Percentiles rank a stretch among this genome's conserved stretches.
Evolutionary conservation across 371 early-diverging fungal genomes (phyloP).

Genomic region (Saksenaea vasiformis): DNA sequence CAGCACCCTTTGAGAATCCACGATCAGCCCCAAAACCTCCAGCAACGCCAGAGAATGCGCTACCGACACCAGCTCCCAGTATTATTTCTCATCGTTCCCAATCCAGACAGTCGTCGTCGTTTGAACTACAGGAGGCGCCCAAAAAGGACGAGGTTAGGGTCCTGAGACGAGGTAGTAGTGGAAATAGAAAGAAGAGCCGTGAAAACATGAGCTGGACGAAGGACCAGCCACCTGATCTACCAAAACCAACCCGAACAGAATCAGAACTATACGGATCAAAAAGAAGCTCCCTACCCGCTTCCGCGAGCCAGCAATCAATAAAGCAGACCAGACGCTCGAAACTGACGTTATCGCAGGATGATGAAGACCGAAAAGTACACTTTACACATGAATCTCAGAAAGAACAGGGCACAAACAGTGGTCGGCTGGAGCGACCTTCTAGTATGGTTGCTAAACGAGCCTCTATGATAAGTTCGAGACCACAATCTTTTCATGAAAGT

Average conservation of each 20-base stretch:
- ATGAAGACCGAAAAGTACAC: slow-evolving; percentile 10
- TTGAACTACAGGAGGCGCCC: neutral
- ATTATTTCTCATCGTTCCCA: slow-evolving; percentile 9
- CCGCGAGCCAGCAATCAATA: neutral
- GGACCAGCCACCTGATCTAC: neutral
- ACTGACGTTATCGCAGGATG: neutral
- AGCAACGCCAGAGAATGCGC: slow-evolving; percentile 1
- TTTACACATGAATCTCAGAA: neutral
- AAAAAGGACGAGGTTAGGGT: slow-evolving; percentile 11
- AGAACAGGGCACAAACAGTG: neutral
- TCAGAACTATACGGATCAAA: neutral
- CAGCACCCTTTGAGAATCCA: slow-evolving; percentile 34
- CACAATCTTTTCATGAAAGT: slow-evolving; percentile 39
- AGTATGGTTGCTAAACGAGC: slow-evolving; percentile 33
- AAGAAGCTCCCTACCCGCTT: neutral
- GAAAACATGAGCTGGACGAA: slow-evolving; percentile 23
- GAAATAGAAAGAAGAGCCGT: slow-evolving; percentile 35
- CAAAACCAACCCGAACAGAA: neutral
- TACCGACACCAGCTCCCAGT: slow-evolving; percentile 12
- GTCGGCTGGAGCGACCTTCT: slow-evolving; percentile 22
- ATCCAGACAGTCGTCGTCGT: neutral
- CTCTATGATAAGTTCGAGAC: slow-evolving; percentile 27
- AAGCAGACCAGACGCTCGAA: neutral
- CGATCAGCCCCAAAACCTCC: slow-evolving; percentile 41
- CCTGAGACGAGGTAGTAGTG: slow-evolving; percentile 34